Percentiles rank a stretch among this genome's conserved stretches.
These are phyloP conservation scores for Colletotrichum scovillei DNA, from an alignment of 2,329 filamentous ascomycete genomes.

Conservation along the genomic window DNA sequence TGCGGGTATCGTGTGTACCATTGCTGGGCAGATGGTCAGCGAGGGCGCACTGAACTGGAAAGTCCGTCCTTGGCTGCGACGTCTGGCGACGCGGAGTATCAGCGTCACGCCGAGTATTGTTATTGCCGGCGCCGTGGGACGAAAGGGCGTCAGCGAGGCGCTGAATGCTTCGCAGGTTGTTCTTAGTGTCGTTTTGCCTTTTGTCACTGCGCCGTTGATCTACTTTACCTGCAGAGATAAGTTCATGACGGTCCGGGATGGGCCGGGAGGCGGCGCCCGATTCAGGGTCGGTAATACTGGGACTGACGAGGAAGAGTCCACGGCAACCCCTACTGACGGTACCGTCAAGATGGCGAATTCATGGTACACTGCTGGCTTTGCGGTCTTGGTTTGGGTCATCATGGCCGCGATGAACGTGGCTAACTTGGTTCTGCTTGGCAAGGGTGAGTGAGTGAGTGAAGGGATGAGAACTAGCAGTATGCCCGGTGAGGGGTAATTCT, in stretches of 20 bases:
- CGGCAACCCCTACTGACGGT: slow-evolving; percentile 26
- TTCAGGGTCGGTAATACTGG: slow-evolving; percentile 40
- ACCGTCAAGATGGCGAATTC: slow-evolving; percentile 76
- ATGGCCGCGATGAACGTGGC: slow-evolving; percentile 86
- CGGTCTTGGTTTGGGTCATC: slow-evolving; percentile 74
- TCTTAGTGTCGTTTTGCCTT: slow-evolving; percentile 82
- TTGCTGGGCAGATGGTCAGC: slow-evolving; percentile 88
- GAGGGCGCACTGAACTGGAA: slow-evolving; percentile 85
- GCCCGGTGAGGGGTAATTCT: slow-evolving; percentile 27
- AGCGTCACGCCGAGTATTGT: slow-evolving; percentile 86
- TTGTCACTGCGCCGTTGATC: slow-evolving; percentile 84
- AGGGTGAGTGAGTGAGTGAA: slow-evolving; percentile 7
- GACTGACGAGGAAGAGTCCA: slow-evolving; percentile 38
- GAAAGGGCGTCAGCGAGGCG: slow-evolving; percentile 75
- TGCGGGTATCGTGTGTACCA: slow-evolving; percentile 89
- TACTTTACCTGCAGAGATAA: slow-evolving; percentile 84
- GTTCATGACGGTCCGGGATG: slow-evolving; percentile 78
- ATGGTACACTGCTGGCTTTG: slow-evolving; percentile 69
- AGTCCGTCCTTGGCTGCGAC: slow-evolving; percentile 80
- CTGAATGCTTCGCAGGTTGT: slow-evolving; percentile 83
- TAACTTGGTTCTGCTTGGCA: slow-evolving; percentile 73
- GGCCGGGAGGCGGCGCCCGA: slow-evolving; percentile 47
- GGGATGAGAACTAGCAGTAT: not conserved
- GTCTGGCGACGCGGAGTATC: slow-evolving; percentile 81
- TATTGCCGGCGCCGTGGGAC: slow-evolving; percentile 83